A percentile compares a stretch with the other conserved stretches of the same genome.
phyloP scores from a whole-genome alignment of 2,329 filamentous ascomycete genomes.

The Trichoderma oligosporum region DNA sequence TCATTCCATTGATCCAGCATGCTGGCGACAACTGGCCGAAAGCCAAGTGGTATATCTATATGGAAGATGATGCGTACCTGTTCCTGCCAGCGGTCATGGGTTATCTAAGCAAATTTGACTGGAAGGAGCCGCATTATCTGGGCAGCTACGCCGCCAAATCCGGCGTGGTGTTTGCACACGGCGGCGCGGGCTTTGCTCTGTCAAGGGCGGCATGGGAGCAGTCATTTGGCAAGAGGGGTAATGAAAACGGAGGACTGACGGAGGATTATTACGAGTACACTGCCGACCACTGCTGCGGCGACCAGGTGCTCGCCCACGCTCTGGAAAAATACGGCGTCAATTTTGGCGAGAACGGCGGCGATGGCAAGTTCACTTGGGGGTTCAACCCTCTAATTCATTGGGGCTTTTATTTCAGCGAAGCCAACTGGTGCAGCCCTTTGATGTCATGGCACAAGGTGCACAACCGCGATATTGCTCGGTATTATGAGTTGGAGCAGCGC shows the following conservation, averaged over 20 bases:
- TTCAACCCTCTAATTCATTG: conserved; percentile 28
- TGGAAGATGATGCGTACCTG: conserved; percentile 28
- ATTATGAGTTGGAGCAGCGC: conserved; percentile 24
- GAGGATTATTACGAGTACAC: conserved; percentile 27
- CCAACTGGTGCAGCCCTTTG: conserved; percentile 27
- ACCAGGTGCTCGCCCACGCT: conserved; percentile 26
- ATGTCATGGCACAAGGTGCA: conserved; percentile 29
- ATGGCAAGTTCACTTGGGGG: conserved; percentile 27
- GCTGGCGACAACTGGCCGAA: conserved; percentile 25
- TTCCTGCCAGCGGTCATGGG: conserved; percentile 24
- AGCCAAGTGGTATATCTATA: conserved; percentile 29
- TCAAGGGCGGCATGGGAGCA: conserved; percentile 27
- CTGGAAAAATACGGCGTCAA: conserved; percentile 24
- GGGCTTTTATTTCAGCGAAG: conserved; percentile 24
- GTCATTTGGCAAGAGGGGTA: conserved; percentile 23
- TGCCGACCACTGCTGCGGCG: conserved; percentile 27
- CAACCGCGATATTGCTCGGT: conserved; percentile 25
- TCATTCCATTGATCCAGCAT: conserved; percentile 27
- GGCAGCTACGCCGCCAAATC: conserved; percentile 27
- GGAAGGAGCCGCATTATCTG: conserved; percentile 24
- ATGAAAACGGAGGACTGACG: conserved; percentile 11
- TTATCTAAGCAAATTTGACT: conserved; percentile 25
- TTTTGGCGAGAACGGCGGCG: conserved; percentile 28
- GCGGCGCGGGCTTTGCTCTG: conserved; percentile 26
- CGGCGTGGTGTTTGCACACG: conserved; percentile 26